These are phyloP conservation scores for Xerocomus nothofagi DNA, from an alignment of 1,284 basidiomycete genomes.

Conservation along the genomic window DNA sequence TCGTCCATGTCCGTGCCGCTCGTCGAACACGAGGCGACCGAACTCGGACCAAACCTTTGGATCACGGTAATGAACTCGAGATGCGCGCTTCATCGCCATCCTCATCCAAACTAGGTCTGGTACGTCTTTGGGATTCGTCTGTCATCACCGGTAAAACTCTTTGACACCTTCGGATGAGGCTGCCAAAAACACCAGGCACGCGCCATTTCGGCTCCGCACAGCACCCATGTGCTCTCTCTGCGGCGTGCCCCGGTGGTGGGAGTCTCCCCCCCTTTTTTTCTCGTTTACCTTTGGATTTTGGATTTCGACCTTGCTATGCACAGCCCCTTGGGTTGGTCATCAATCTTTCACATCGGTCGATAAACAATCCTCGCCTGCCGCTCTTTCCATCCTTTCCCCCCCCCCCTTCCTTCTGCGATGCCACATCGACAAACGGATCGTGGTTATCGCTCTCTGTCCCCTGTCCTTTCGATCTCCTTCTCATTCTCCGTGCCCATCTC, in stretches of 20 bases:
- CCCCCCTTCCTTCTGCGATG: no score
- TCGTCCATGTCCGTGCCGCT: constrained; percentile 3
- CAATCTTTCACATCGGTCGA: not conserved
- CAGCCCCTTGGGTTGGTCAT: not conserved
- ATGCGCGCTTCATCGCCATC: no score
- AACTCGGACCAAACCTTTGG: not conserved
- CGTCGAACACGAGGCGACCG: constrained; percentile 13
- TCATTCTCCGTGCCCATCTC: no score
- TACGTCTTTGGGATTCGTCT: no score
- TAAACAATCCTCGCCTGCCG: not conserved
- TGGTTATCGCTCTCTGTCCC: no score
- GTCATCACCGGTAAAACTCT: no score
- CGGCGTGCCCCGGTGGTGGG: not conserved
- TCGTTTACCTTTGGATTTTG: no score
- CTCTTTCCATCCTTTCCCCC: not conserved
- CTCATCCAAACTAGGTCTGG: no score
- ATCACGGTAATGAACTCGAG: constrained; percentile 5
- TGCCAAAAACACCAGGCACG: not conserved
- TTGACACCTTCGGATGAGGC: no score
- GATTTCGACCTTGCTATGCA: no score
- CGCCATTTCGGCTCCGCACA: constrained; percentile 3
- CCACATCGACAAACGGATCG: no score
- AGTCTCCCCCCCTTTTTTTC: not conserved
- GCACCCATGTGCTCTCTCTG: not conserved
- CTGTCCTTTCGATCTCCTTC: no score